Conservation (phyloP, 176 grass and related monocot genomes). For the Themeda triandra region DNA sequence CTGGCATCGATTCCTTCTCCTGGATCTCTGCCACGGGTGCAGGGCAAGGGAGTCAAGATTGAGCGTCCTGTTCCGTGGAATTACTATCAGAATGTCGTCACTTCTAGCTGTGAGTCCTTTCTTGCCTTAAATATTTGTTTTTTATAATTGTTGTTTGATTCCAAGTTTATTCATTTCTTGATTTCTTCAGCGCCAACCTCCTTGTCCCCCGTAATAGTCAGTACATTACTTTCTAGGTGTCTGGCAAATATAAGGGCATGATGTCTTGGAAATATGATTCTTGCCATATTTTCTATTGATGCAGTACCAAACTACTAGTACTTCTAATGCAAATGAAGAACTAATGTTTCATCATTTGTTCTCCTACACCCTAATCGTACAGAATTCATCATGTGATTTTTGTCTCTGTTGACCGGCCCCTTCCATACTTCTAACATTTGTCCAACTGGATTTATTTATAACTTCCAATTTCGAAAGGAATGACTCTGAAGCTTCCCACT, state of each 20-base stretch:
- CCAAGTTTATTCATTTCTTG: background rate
- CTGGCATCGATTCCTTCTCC: conserved; percentile 55
- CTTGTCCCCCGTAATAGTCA: background rate
- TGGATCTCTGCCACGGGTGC: conserved; percentile 66
- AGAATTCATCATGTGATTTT: background rate
- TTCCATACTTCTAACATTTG: background rate
- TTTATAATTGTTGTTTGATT: background rate
- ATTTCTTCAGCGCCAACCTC: background rate
- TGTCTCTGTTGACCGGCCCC: background rate
- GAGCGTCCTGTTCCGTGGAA: conserved; percentile 90
- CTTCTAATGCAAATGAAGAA: background rate
- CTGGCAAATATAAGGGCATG: conserved; percentile 9
- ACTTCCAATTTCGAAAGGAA: conserved; percentile 1
- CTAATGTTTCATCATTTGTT: background rate
- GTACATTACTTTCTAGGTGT: background rate
- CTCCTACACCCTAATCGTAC: background rate
- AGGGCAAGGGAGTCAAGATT: conserved; percentile 59
- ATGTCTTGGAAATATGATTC: background rate
- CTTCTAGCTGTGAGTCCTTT: conserved; percentile 88
- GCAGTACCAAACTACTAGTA: background rate
- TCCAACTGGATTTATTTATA: background rate
- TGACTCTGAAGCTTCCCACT: background rate
- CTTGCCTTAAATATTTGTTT: conserved; percentile 22
- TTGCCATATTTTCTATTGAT: background rate
- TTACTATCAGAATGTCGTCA: conserved; percentile 99